Conservation (phyloP, 208 protist species). For the Trypanosoma cruzi region DNA sequence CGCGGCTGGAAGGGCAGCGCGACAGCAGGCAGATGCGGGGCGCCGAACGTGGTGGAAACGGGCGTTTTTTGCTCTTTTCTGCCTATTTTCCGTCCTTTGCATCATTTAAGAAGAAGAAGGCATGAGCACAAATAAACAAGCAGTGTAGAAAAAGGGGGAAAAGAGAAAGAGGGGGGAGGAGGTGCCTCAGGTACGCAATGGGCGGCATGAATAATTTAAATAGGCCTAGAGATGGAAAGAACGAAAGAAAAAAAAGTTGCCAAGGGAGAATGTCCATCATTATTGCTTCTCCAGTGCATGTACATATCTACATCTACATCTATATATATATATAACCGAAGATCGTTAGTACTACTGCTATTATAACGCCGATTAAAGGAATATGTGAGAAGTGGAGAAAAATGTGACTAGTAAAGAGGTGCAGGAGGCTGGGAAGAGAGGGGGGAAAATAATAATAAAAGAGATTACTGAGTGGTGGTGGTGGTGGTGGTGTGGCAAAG, state of each 20-base stretch:
- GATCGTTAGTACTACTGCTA: too few relatives aligned
- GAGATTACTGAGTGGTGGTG: slow-evolving; percentile 1
- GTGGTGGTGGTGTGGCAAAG: neutral
- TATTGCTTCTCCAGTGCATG: too few relatives aligned
- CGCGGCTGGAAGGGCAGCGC: slow-evolving; percentile 30
- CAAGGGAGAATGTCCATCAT: too few relatives aligned
- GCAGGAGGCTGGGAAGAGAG: neutral
- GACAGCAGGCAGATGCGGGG: slow-evolving; percentile 40
- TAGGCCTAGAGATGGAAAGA: too few relatives aligned
- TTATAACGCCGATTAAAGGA: too few relatives aligned
- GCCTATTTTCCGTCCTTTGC: slow-evolving; percentile 68
- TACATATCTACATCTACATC: too few relatives aligned
- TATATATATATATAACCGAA: too few relatives aligned
- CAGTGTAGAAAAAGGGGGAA: neutral
- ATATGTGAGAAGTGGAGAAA: too few relatives aligned
- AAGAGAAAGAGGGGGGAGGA: neutral
- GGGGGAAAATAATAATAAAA: neutral
- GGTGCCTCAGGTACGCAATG: too few relatives aligned
- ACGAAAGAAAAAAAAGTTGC: too few relatives aligned
- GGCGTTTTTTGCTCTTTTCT: slow-evolving; percentile 66
- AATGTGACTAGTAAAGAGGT: too few relatives aligned
- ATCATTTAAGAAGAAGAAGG: slow-evolving; percentile 1
- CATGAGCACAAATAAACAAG: neutral
- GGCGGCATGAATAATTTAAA: neutral
- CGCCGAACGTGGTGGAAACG: slow-evolving; percentile 65